Base-by-base conservation (phyloP, 306 rosid genomes). In the Rosa multiflora region DNA sequence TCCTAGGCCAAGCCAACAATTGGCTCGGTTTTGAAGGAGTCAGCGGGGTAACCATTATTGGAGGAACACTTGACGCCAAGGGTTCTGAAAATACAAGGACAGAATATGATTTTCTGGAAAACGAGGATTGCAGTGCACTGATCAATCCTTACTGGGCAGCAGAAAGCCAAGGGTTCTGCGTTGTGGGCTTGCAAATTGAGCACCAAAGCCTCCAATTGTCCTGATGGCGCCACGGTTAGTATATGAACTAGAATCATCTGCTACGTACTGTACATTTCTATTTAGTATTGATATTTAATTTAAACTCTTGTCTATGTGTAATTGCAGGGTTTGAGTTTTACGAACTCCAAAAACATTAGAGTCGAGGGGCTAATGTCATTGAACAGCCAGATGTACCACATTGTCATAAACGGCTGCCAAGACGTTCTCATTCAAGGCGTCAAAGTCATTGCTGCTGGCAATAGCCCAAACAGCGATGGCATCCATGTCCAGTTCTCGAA, bases 331-430 rank as follows among this genome's bases (percentile, higher is more conserved):
- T 18, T 82, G 62, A 72, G 81, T 12, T 14, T 82, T 23, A 37
- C 74, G 8, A 44, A 82, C 74, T 76, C 85, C 4, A 77, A 51
- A 48, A 71, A 82, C 68, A 58, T 82, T 32, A 71, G 75, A 37
- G 51, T 82, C 11, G 42, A 61, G 0, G 52, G 78, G 20, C 1
- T 82, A 18, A 4, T 52, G 52, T 76, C 63, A 0, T 32, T 82
- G 49, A 71, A 82, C 74, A 76, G 74, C 61, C 81, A 82, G 10
- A 82, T 82, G 80, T 82, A 76, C 51, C 81, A 82, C 81, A 51
- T 82, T 70, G 78, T 77, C 1, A 10, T 82, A 35, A 82, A 82
- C 15, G 59, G 70, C 4, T 76, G 85, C 70, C 56, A 72, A 73
- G 49, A 70, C 58, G 85, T 76, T 18, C 40, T 62, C 32, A 29